A percentile compares a stretch with the other conserved stretches of the same genome.
phyloP scores from a whole-genome alignment of 768 basidiomycete genomes.

The Leccinum fibrillosum region DNA sequence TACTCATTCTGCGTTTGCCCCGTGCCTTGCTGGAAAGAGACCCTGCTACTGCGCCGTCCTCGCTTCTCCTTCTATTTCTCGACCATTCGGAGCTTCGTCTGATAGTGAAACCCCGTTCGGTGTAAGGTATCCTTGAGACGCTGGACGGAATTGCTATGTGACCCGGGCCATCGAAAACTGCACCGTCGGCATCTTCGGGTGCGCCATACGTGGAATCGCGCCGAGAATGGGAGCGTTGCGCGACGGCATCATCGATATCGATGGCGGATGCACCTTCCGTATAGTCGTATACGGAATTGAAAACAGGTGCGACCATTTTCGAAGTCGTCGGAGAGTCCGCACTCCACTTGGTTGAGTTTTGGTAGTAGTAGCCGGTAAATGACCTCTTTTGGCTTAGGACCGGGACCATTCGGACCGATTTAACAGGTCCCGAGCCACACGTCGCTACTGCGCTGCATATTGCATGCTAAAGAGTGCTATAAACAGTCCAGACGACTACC shows the following conservation, averaged over 20 bases:
- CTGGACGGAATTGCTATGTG: constrained; percentile 72
- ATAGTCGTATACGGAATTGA: constrained; percentile 52
- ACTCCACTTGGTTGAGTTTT: neutral
- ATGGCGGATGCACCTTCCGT: constrained; percentile 81
- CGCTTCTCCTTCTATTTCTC: constrained; percentile 47
- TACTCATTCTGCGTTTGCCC: constrained; percentile 43
- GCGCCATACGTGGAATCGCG: constrained; percentile 63
- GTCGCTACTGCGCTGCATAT: neutral
- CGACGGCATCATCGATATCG: constrained; percentile 66
- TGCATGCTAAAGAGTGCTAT: neutral
- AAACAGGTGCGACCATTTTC: constrained; percentile 16
- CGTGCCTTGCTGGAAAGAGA: constrained; percentile 30
- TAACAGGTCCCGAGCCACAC: neutral
- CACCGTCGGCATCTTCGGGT: constrained; percentile 51
- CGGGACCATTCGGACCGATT: neutral
- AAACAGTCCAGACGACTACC: constrained; percentile 32
- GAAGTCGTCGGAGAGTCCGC: neutral
- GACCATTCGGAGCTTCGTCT: constrained; percentile 57
- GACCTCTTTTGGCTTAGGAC: constrained; percentile 10
- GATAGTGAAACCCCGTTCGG: constrained; percentile 38
- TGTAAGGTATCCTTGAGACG: constrained; percentile 72
- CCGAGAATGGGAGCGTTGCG: constrained; percentile 48
- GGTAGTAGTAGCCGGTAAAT: neutral
- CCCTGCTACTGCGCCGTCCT: constrained; percentile 31
- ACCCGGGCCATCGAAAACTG: constrained; percentile 74